Evolutionary conservation across 75 land plant genomes (phyloP).

Genomic region (Selaginella tamariscina): DNA sequence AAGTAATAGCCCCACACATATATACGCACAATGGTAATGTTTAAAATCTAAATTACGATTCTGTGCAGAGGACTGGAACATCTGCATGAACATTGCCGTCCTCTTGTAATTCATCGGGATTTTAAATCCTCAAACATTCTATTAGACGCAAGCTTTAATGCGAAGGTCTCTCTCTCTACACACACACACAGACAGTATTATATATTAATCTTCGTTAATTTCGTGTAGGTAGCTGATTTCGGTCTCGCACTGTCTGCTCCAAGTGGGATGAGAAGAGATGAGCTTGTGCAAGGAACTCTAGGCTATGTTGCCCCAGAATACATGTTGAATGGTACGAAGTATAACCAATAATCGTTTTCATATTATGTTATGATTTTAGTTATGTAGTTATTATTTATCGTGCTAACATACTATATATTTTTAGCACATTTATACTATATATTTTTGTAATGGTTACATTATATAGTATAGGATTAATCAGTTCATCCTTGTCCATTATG

Average conservation of each 20-base stretch:
- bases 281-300: slow-evolving; percentile 19
- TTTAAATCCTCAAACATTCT: slow-evolving; percentile 12
- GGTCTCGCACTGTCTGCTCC: slow-evolving; percentile 11
- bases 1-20: background rate
- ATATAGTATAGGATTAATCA: too few species aligned
- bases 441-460: too few species aligned
- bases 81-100: slow-evolving; percentile 6
- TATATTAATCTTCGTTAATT: background rate
- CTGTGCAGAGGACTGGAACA: slow-evolving; percentile 10
- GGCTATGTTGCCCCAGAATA: slow-evolving; percentile 11
- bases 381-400: too few species aligned
- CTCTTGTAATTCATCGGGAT: slow-evolving; percentile 11
- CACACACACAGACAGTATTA: background rate
- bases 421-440: too few species aligned
- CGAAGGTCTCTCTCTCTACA: background rate
- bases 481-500: too few species aligned
- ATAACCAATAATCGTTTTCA: too few species aligned
- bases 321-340: background rate
- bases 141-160: slow-evolving; percentile 10
- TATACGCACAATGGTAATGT: background rate
- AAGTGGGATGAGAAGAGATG: slow-evolving; percentile 15
- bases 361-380: too few species aligned
- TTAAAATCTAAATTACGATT: background rate
- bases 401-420: too few species aligned
- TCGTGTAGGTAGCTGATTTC: background rate